Conservation (phyloP, 257 asterid species). For the Nicotiana paniculata region DNA sequence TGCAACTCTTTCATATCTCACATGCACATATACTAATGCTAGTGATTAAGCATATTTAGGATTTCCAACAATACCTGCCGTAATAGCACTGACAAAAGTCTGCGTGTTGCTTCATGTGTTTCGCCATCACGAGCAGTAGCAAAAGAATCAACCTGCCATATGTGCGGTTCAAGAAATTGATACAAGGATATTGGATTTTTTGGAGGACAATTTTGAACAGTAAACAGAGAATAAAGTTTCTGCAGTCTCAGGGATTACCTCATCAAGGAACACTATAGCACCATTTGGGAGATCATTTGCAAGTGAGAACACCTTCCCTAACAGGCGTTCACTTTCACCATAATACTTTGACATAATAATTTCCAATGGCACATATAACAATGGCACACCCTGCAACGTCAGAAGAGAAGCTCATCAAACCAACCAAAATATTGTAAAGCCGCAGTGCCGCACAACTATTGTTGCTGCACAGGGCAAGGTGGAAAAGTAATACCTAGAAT, state of each 20-base stretch:
- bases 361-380: conserved; percentile 89
- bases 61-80: conserved; percentile 57
- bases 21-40: neutral
- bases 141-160: conserved; percentile 79
- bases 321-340: conserved; percentile 90
- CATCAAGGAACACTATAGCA: conserved; percentile 84
- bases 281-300: conserved; percentile 83
- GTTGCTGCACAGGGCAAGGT: neutral
- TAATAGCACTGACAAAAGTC: conserved; percentile 75
- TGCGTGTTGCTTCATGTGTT: conserved; percentile 92
- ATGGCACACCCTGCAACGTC: conserved; percentile 66
- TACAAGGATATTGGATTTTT: neutral
- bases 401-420: conserved; percentile 6
- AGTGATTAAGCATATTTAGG: neutral
- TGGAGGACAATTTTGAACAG: neutral
- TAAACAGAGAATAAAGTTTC: neutral
- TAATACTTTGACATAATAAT: conserved; percentile 86
- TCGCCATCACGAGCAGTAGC: conserved; percentile 92
- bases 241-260: conserved; percentile 39
- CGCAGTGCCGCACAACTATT: neutral
- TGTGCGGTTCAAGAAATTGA: neutral
- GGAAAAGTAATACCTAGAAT: neutral
- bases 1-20: neutral
- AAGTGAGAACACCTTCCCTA: conserved; percentile 88
- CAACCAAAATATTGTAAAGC: neutral